These are phyloP conservation scores for Colletotrichum sp. DNA, from an alignment of 2,329 filamentous ascomycete species.

Conservation along the genomic window DNA sequence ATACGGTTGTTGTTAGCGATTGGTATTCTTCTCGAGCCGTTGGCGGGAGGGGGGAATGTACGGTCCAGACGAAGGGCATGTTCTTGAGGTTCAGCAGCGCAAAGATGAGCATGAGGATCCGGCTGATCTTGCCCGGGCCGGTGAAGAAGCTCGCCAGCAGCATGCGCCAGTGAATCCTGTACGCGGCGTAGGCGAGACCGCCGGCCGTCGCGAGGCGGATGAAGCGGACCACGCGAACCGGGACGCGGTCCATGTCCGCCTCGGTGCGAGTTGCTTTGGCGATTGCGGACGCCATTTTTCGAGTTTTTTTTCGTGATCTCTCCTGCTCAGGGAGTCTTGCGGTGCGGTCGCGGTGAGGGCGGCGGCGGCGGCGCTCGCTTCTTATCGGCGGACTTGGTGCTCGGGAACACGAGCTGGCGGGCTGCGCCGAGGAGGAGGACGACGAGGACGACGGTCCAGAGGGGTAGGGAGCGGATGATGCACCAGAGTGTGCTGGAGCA, in stretches of 20 bases:
- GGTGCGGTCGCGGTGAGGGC: not conserved
- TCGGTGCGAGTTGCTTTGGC: conserved; percentile 24
- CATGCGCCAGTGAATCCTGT: conserved; percentile 46
- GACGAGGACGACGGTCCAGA: conserved; percentile 46
- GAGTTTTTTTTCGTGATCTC: not conserved
- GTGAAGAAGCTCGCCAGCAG: conserved; percentile 51
- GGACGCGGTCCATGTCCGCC: conserved; percentile 19
- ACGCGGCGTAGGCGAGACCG: conserved; percentile 51
- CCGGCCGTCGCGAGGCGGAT: conserved; percentile 45
- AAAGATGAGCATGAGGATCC: conserved; percentile 59
- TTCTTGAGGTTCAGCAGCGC: conserved; percentile 74
- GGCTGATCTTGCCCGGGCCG: conserved; percentile 58
- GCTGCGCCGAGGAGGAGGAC: conserved; percentile 38
- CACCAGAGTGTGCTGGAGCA: conserved; percentile 48
- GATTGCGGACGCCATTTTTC: conserved; percentile 2
- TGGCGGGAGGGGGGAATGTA: conserved; percentile 44
- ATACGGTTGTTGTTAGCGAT: not conserved
- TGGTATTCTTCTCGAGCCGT: not conserved
- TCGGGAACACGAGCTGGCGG: conserved; percentile 30
- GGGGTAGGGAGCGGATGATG: conserved; percentile 41
- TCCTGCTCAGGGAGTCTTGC: not conserved
- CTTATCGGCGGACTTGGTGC: conserved; percentile 12
- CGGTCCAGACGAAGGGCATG: conserved; percentile 77
- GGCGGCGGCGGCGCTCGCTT: not conserved
- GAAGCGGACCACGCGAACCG: conserved; percentile 32